Conservation (phyloP, 2,329 filamentous ascomycete genomes). For the Alternaria arborescens region DNA sequence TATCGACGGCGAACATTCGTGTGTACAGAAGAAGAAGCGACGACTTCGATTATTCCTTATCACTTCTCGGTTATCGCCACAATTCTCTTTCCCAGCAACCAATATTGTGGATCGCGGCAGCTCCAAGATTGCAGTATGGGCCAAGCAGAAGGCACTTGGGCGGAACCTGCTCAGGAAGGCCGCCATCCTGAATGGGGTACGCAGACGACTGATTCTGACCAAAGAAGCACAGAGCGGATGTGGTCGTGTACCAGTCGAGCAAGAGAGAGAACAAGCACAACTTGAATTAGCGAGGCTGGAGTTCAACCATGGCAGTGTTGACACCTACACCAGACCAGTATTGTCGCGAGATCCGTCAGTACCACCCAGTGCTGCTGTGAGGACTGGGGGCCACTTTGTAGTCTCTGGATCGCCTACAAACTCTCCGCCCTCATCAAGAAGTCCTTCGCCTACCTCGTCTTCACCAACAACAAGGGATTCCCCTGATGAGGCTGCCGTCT, state of each 20-base stretch:
- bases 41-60: slow-evolving; percentile 69
- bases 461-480: slow-evolving; percentile 15
- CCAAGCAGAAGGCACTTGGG: slow-evolving; percentile 58
- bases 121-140: slow-evolving; percentile 57
- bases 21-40: slow-evolving; percentile 69
- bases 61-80: slow-evolving; percentile 74
- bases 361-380: slow-evolving; percentile 24
- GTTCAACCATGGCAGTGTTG: slow-evolving; percentile 43
- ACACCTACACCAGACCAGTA: slow-evolving; percentile 43
- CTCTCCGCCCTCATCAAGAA: slow-evolving; percentile 28
- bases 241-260: slow-evolving; percentile 34
- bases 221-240: slow-evolving; percentile 28
- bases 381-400: slow-evolving; percentile 24
- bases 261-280: slow-evolving; percentile 44
- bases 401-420: slow-evolving; percentile 25
- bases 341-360: slow-evolving; percentile 21
- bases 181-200: slow-evolving; percentile 70
- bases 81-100: slow-evolving; percentile 73
- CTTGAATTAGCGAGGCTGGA: slow-evolving; percentile 43
- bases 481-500: slow-evolving; percentile 15
- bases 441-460: slow-evolving; percentile 29
- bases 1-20: slow-evolving; percentile 64
- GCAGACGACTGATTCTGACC: slow-evolving; percentile 51
- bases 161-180: slow-evolving; percentile 68
- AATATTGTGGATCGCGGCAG: slow-evolving; percentile 72